Evolutionary conservation across 768 basidiomycete species (phyloP).

Genomic region (Butyriboletus loyo): DNA sequence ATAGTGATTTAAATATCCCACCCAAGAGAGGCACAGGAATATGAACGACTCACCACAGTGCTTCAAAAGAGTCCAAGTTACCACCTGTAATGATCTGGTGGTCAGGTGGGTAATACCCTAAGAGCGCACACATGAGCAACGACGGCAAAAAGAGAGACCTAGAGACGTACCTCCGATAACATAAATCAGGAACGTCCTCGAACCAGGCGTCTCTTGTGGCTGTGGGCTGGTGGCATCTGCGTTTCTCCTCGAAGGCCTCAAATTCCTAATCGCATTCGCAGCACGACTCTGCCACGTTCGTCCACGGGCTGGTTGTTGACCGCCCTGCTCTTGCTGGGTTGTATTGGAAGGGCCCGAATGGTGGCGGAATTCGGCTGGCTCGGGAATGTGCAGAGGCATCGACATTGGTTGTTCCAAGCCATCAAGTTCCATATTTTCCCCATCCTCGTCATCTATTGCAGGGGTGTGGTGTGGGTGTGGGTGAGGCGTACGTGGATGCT

Average conservation of each 20-base stretch:
- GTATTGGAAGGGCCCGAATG: conserved; percentile 9
- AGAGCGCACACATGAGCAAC: conserved; percentile 4
- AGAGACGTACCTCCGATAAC: conserved; percentile 70
- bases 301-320: conserved; percentile 29
- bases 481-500: conserved; percentile 23
- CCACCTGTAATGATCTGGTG: conserved; percentile 86
- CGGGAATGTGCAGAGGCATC: conserved; percentile 27
- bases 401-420: conserved; percentile 24
- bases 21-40: background rate
- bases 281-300: conserved; percentile 61
- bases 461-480: conserved; percentile 8
- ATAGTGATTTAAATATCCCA: background rate
- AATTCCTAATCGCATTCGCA: conserved; percentile 56
- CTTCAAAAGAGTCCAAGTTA: conserved; percentile 76
- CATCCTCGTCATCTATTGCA: conserved; percentile 24
- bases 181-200: conserved; percentile 82
- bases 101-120: conserved; percentile 90
- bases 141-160: background rate
- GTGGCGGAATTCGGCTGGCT: conserved; percentile 22
- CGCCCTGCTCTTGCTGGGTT: conserved; percentile 13
- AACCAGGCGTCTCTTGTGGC: conserved; percentile 21
- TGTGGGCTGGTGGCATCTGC: conserved; percentile 20
- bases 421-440: conserved; percentile 27
- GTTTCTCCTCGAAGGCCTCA: conserved; percentile 40
- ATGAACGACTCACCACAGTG: conserved; percentile 55